Conservation (phyloP, 139 green algal species). For the Haematococcus lacustris region DNA sequence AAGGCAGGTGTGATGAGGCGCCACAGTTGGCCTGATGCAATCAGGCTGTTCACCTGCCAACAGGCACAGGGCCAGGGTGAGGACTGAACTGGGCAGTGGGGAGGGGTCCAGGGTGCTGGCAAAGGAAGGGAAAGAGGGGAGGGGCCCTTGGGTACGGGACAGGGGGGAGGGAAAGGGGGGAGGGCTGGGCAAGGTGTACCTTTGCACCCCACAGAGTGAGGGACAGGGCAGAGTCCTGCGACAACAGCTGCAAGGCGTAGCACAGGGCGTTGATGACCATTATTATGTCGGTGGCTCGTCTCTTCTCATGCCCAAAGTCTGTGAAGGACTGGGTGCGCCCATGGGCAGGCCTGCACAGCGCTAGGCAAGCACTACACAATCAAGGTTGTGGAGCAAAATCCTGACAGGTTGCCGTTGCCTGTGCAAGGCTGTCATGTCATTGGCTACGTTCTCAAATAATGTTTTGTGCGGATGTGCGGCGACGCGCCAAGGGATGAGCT, state of each 20-base stretch:
- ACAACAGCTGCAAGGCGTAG: constrained; percentile 36
- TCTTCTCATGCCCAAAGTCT: constrained; percentile 7
- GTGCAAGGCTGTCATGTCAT: too few species aligned
- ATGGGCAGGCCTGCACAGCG: too few species aligned
- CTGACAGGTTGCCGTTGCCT: too few species aligned
- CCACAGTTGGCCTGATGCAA: constrained; percentile 61
- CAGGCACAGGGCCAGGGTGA: background rate
- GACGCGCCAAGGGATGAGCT: too few species aligned
- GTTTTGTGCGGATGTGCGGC: too few species aligned
- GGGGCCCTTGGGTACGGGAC: constrained; percentile 1
- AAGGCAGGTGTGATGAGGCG: constrained; percentile 65
- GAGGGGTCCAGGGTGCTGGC: background rate
- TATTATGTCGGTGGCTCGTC: constrained; percentile 35
- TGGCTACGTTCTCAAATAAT: too few species aligned
- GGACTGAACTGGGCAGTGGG: background rate
- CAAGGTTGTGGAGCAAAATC: too few species aligned
- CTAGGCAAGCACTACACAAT: too few species aligned
- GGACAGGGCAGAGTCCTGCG: constrained; percentile 23
- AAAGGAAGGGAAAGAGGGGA: background rate
- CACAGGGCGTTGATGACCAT: constrained; percentile 24
- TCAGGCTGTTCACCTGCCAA: constrained; percentile 64
- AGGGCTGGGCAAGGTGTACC: constrained; percentile 11
- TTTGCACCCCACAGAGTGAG: constrained; percentile 43
- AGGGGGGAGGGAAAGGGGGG: background rate
- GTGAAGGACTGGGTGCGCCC: background rate